A percentile compares a stretch with the other conserved stretches of the same genome.
These are phyloP conservation scores for Pelargonium fulgidum DNA, from an alignment of 441 rosid species.

Conservation along the genomic window DNA sequence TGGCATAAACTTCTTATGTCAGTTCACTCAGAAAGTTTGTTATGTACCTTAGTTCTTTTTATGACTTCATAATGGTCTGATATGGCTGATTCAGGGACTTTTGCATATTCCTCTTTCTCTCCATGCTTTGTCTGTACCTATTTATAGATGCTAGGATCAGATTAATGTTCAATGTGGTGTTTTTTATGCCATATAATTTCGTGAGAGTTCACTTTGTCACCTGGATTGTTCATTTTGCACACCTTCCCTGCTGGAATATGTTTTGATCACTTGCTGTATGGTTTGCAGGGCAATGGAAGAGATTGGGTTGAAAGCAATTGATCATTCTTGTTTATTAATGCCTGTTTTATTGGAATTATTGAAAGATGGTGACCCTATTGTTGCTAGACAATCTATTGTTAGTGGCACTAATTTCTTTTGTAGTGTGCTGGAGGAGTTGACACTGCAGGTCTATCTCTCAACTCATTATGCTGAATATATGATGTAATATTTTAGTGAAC, in stretches of 20 bases:
- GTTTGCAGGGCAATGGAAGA: constrained; percentile 76
- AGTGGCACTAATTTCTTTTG: constrained; percentile 61
- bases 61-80: neutral
- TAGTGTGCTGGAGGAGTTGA: constrained; percentile 66
- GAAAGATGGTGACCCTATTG: constrained; percentile 53
- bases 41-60: too few relatives aligned
- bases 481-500: constrained; percentile 6
- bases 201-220: neutral
- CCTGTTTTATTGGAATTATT: constrained; percentile 56
- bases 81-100: too few relatives aligned
- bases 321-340: constrained; percentile 46
- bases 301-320: constrained; percentile 61
- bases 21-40: neutral
- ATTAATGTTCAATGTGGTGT: neutral
- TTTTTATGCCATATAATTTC: neutral
- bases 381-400: constrained; percentile 66
- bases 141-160: neutral
- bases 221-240: neutral
- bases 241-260: neutral
- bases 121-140: neutral
- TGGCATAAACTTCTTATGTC: neutral
- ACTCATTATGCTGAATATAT: neutral
- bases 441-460: constrained; percentile 59
- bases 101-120: neutral
- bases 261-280: constrained; percentile 19